phyloP scores from a whole-genome alignment of 768 basidiomycete species.

The Pulveroboletus sp. region DNA sequence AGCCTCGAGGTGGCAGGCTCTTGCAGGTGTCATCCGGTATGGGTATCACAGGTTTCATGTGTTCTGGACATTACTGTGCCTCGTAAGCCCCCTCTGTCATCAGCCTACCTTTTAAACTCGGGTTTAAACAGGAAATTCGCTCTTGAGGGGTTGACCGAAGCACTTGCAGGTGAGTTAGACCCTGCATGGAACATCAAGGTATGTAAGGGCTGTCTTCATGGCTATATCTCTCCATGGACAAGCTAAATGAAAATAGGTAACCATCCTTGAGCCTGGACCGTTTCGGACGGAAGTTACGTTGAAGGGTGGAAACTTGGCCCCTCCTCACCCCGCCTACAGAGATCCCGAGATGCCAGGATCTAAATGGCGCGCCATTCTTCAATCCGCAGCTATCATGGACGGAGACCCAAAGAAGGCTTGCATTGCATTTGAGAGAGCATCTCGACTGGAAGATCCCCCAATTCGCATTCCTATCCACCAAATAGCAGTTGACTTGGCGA shows the following conservation, averaged over 20 bases:
- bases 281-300: constrained; percentile 6
- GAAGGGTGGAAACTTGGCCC: not conserved
- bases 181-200: constrained; percentile 22
- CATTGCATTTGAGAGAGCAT: constrained; percentile 15
- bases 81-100: constrained; percentile 12
- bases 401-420: constrained; percentile 22
- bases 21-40: constrained; percentile 30
- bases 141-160: constrained; percentile 26
- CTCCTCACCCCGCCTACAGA: constrained; percentile 17
- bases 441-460: constrained; percentile 20
- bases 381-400: not conserved
- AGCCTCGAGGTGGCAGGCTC: constrained; percentile 32
- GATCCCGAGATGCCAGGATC: constrained; percentile 4
- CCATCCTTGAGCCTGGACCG: constrained; percentile 19
- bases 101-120: not conserved
- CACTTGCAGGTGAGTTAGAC: constrained; percentile 8
- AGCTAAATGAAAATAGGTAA: constrained; percentile 7
- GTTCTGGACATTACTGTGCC: constrained; percentile 23
- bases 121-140: constrained; percentile 15
- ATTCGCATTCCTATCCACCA: constrained; percentile 18
- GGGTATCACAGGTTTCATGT: constrained; percentile 14
- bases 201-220: not conserved
- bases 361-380: constrained; percentile 1
- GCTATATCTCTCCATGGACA: not conserved
- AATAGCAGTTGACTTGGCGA: not conserved